Evolutionary conservation across 495 filamentous ascomycete genomes (phyloP), one percentile per base, ranked within the genome.

Genomic region (Saxophila tyrrhenica): DNA sequence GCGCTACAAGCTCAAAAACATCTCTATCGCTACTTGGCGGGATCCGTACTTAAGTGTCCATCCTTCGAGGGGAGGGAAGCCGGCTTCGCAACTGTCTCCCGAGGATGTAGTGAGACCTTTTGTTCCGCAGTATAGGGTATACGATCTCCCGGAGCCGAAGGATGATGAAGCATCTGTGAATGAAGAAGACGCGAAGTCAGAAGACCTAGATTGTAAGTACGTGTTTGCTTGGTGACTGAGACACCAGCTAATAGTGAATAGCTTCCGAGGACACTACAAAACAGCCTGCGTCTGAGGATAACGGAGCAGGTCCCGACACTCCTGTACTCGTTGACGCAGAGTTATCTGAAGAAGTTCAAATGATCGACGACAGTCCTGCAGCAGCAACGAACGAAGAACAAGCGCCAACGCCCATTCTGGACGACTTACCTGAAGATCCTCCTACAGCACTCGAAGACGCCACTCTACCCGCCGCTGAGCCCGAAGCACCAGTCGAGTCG

Each of bases 21-120:
- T 61, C 29, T 48, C 53, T 0, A 38, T 61, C 20, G 53, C 58
- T 3, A 57, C 53, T 2, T 61, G 58, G 58, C 45, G 58, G 21
- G 48, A 61, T 32, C 58, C 58, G 7, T 44, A 11, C 13, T 21
- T 41, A 1, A 48, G 39, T 24, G 48, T 51, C 1, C 29, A 54
- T 22, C 54, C 54, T 3, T 54, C 54, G 24, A 39, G 48, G 8
- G 57, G 57, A 19, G 57, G 52, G 10, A 46, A 24, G 10, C 1
- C 21, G 41, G 7, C 52, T 3, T 44, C 49, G 2, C 1, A 32
- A 8, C 11, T 52, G 3, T 48, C 53, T 10, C 55, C 58, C 11
- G 54, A 45, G 51, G 57, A 23, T 21, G 52, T 43, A 9, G 45
- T 15, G 7, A 25, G 22, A 17, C 39, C 47, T 8, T 55, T 51